Evolutionary conservation across 495 filamentous ascomycete genomes (phyloP), one percentile per base, ranked within the genome.

Genomic region (Xylaria flabelliformis): DNA sequence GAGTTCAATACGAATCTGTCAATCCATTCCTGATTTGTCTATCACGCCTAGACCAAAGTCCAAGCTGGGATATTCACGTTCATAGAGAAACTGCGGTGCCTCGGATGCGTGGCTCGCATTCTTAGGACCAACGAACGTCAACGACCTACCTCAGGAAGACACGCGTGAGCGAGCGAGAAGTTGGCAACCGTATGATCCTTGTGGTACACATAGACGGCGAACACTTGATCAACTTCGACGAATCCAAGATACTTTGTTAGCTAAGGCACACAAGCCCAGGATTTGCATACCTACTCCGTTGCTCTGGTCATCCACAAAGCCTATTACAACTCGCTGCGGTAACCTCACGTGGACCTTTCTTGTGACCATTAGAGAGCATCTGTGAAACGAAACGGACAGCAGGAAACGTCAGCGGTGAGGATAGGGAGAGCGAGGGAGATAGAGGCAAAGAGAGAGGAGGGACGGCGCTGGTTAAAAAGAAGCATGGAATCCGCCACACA

Each of bases 401-500:
- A 13, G 21, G 50, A 63, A 71, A 12, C 36, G 46, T n/a, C 44
- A 64, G 59, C n/a, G 69, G 59, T 36, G 59, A 44, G 50, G 69
- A 53, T 39, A 29, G 59, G 58, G 39, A 61, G 67, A 19, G 24
- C 24, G 67, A 56, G 36, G 32, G 65, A 67, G 50, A 55, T 29
- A 44, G 36, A 67, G 34, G 50, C 29, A 48, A 21, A 67, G 36
- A 70, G 62, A 64, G 61, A 51, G 34, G 55, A 48, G 24, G 64
- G 56, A 73, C 56, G 44, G 71, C n/a, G 46, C 53, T 58, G 39
- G 41, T 72, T 61, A 19, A 46, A 24, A 26, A 71, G 53, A 73
- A 78, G 75, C 59, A 79, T 79, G 77, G 77, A 79, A 77, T 58
- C 73, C 72, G 71, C 73, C 66, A 73, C 73, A 36, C 71, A 73